Evolutionary conservation across 768 basidiomycete genomes (phyloP).

Genomic region (Mycena epipterygia): DNA sequence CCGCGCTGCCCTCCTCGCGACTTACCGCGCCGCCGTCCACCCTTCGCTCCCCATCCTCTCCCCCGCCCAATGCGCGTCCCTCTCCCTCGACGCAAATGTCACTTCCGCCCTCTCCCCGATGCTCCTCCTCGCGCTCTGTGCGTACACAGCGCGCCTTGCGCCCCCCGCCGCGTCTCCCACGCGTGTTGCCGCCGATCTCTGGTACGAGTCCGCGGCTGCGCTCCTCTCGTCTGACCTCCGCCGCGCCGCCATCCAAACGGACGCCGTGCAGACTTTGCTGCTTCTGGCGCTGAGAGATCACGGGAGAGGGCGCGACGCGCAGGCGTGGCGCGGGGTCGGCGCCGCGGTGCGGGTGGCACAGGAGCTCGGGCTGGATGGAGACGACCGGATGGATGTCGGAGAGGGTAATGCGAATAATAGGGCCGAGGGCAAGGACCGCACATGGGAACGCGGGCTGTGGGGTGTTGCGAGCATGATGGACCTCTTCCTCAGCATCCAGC

Average conservation of each 20-base stretch:
- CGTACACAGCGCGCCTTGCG: conserved; percentile 43
- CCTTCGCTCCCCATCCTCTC: conserved; percentile 44
- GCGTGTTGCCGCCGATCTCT: conserved; percentile 44
- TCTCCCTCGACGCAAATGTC: neutral
- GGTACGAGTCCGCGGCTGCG: conserved; percentile 37
- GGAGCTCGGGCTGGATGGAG: conserved; percentile 15
- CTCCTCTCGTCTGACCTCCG: conserved; percentile 13
- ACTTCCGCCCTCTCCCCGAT: conserved; percentile 35
- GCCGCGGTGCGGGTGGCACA: conserved; percentile 9
- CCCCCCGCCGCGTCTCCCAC: conserved; percentile 28
- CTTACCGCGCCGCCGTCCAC: conserved; percentile 42
- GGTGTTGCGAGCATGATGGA: conserved; percentile 43
- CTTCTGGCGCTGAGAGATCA: conserved; percentile 44
- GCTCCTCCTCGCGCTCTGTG: conserved; percentile 45
- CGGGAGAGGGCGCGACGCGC: conserved; percentile 44
- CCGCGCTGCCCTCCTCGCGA: conserved; percentile 40
- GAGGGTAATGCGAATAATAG: neutral
- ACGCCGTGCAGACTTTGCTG: conserved; percentile 43
- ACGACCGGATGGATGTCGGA: too few relatives aligned
- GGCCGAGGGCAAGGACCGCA: neutral
- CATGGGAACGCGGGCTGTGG: conserved; percentile 41
- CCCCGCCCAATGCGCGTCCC: conserved; percentile 6
- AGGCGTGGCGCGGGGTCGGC: conserved; percentile 46
- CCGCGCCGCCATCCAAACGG: conserved; percentile 26
- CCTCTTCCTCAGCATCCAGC: conserved; percentile 45